Conservation (phyloP, 148 eudicot species). For the Selenicereus undatus region DNA sequence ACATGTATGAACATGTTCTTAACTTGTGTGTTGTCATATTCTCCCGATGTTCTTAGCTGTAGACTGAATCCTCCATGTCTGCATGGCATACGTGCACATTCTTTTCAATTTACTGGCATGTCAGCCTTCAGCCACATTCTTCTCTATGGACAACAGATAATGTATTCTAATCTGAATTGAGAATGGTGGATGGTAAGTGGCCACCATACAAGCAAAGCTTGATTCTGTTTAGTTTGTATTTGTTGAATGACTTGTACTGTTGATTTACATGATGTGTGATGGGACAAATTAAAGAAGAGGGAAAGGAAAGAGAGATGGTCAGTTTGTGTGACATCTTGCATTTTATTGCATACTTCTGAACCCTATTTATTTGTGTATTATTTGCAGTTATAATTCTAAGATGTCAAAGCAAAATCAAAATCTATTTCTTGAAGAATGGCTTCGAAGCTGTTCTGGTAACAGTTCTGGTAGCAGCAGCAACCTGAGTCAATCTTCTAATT, state of each 20-base stretch:
- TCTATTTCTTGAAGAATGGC: constrained; percentile 88
- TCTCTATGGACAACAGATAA: not conserved
- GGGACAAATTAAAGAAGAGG: not conserved
- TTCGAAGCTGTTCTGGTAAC: constrained; percentile 38
- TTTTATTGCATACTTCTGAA: not conserved
- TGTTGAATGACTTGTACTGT: not conserved
- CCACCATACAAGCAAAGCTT: not conserved
- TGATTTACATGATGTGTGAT: not conserved
- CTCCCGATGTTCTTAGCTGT: not conserved
- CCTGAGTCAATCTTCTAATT: constrained; percentile 30
- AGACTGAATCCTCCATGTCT: not conserved
- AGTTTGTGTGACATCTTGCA: not conserved
- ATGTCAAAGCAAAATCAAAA: constrained; percentile 65
- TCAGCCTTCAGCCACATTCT: not conserved
- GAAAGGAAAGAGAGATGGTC: not conserved
- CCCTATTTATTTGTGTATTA: not conserved
- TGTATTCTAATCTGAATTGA: not conserved
- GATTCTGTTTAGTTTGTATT: not conserved
- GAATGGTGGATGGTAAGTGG: not conserved
- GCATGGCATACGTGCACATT: not conserved
- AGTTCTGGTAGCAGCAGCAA: constrained; percentile 23
- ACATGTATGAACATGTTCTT: not conserved
- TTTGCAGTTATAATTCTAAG: constrained; percentile 13
- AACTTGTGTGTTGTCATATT: not conserved
- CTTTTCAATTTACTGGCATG: not conserved